Percentiles rank a stretch among this genome's conserved stretches.
Evolutionary conservation across 2,329 filamentous ascomycete genomes (phyloP).

Genomic region (Myriosclerotinia scirpicola): DNA sequence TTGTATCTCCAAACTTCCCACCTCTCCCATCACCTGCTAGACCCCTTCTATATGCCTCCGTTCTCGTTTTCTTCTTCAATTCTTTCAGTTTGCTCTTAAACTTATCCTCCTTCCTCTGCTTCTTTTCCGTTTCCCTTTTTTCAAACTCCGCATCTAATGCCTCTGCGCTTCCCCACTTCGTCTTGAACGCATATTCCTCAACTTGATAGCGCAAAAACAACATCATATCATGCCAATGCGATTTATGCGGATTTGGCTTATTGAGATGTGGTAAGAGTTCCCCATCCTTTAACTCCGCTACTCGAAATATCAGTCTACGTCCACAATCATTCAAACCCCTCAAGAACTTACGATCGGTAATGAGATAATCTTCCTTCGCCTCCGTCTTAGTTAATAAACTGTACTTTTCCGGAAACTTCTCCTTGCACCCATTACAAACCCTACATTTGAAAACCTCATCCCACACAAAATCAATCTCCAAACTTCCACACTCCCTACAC

Average conservation of each 20-base stretch:
- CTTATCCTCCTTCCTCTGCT: slow-evolving; percentile 83
- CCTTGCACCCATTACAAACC: slow-evolving; percentile 84
- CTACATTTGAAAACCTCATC: slow-evolving; percentile 75
- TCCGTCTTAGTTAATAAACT: slow-evolving; percentile 96
- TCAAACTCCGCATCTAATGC: slow-evolving; percentile 87
- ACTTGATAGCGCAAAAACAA: slow-evolving; percentile 91
- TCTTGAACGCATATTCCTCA: slow-evolving; percentile 84
- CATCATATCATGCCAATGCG: slow-evolving; percentile 99
- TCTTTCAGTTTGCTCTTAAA: slow-evolving; percentile 88
- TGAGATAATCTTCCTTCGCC: slow-evolving; percentile 88
- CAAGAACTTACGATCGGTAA: slow-evolving; percentile 77
- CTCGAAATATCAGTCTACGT: slow-evolving; percentile 21
- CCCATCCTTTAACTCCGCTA: slow-evolving; percentile 85
- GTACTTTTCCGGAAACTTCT: slow-evolving; percentile 88
- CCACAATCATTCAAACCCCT: neutral
- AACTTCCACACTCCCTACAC: slow-evolving; percentile 77
- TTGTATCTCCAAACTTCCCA: slow-evolving; percentile 71
- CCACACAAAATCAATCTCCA: slow-evolving; percentile 96
- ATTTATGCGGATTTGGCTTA: slow-evolving; percentile 91
- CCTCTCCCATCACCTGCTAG: slow-evolving; percentile 52
- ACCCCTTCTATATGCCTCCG: slow-evolving; percentile 81
- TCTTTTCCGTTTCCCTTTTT: slow-evolving; percentile 74
- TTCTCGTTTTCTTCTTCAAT: slow-evolving; percentile 87
- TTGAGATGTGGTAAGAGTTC: slow-evolving; percentile 85
- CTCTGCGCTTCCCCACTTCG: slow-evolving; percentile 88